These are phyloP conservation scores for Fusarium haematococcum DNA, from an alignment of 2,329 filamentous ascomycete species.

Conservation along the genomic window DNA sequence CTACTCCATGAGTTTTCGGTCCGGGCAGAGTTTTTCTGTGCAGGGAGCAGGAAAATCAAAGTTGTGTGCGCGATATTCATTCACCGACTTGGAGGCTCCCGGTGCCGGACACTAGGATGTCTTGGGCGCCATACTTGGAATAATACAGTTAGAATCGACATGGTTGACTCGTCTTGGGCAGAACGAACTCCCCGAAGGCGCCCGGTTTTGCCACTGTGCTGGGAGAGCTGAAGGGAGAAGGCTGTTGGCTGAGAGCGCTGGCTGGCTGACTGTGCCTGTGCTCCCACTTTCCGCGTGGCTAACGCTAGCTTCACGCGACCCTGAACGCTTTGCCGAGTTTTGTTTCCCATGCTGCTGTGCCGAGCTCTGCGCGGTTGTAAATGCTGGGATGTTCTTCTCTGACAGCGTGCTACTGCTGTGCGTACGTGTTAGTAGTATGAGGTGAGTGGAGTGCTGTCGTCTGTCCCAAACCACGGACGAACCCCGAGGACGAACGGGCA, in stretches of 20 bases:
- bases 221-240: conserved; percentile 4
- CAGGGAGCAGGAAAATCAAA: background rate
- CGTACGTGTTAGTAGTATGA: background rate
- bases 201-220: conserved; percentile 14
- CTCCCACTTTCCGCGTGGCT: conserved; percentile 22
- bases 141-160: conserved; percentile 24
- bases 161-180: background rate
- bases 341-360: conserved; percentile 12
- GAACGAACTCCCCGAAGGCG: conserved; percentile 35
- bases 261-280: conserved; percentile 10
- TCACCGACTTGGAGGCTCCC: conserved; percentile 21
- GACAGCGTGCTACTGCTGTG: background rate
- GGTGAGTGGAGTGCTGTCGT: conserved; percentile 19
- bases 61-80: conserved; percentile 19
- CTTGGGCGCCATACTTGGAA: conserved; percentile 9
- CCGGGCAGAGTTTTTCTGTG: background rate
- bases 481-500: conserved; percentile 12
- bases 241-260: background rate
- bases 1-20: background rate
- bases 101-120: conserved; percentile 11
- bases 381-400: background rate
- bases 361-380: background rate
- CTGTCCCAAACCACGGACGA: conserved; percentile 7
- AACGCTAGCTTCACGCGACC: conserved; percentile 1
- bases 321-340: conserved; percentile 15